Evolutionary conservation across 805 yeast species (phyloP).

Genomic region (Pichia eremophila): DNA sequence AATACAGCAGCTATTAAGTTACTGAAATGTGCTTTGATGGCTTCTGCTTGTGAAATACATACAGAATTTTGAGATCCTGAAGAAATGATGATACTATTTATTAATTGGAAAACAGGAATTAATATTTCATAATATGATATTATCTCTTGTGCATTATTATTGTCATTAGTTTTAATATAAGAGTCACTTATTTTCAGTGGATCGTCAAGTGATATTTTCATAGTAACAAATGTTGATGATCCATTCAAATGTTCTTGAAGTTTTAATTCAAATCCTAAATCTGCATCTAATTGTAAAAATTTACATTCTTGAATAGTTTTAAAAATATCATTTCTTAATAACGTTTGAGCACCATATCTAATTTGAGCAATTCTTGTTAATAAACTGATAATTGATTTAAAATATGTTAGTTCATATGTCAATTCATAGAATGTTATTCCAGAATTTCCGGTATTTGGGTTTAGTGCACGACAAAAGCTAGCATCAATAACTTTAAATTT

Average conservation of each 20-base stretch:
- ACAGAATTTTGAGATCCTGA: conserved; percentile 68
- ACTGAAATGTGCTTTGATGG: conserved; percentile 42
- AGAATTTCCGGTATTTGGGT: conserved; percentile 15
- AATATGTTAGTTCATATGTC: conserved; percentile 67
- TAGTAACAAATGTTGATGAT: conserved; percentile 25
- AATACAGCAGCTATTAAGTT: conserved; percentile 45
- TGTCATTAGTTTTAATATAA: not conserved
- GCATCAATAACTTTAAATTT: conserved; percentile 65
- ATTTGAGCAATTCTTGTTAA: conserved; percentile 69
- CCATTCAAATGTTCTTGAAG: conserved; percentile 12
- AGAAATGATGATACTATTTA: conserved; percentile 57
- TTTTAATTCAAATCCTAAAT: conserved; percentile 47
- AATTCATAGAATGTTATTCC: conserved; percentile 41
- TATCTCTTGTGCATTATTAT: conserved; percentile 17
- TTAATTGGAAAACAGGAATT: conserved; percentile 65
- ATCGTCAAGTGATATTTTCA: conserved; percentile 43
- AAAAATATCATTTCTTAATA: conserved; percentile 68
- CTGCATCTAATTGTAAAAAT: conserved; percentile 66
- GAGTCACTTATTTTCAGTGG: conserved; percentile 25
- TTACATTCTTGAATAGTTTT: conserved; percentile 46
- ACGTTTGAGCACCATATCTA: conserved; percentile 64
- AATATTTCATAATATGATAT: conserved; percentile 59
- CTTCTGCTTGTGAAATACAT: conserved; percentile 43
- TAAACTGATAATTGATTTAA: conserved; percentile 61
- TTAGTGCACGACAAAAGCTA: conserved; percentile 33